Evolutionary conservation across 371 early-diverging fungal species (phyloP), one percentile per base, ranked within the genome.

Genomic region (Mortierella sp.): DNA sequence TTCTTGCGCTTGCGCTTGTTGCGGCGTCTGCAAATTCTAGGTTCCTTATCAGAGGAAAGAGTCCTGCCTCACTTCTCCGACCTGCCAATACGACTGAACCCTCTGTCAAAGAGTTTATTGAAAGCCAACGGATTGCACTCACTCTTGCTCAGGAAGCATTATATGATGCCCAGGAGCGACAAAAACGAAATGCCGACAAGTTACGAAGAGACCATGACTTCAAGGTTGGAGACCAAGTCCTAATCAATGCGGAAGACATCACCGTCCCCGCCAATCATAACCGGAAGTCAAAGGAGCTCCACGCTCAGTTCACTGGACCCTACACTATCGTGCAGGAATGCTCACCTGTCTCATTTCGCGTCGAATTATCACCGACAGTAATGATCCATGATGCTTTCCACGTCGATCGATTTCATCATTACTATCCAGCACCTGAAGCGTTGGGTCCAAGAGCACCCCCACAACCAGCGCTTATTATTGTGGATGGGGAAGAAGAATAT

Each of bases 61-160:
- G n/a, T 28, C 57, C 57, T 28, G 57, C 32, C 10, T 22, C 57
- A 57, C 57, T 57, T 16, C 33, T 57, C 9, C 57, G 57, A 8
- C 57, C 57, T 10, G 9, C 24, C 24, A 22, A n/a, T 10, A 53
- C n/a, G 21, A 6, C 53, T 15, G 53, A 11, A n/a, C 53, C 53
- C 10, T 43, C 43, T 43, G 43, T 43, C 43, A 43, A 43, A 10
- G 43, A 43, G 10, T 43, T 43, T 43, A 15, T 43, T 43, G 43
- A 43, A 43, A 43, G 43, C 10, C 43, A 43, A 43, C 43, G 10
- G 43, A 43, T 10, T 43, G 10, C 33, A 10, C 69, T 74, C 69
- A 69, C 69, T 50, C 47, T 74, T 32, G 15, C 63, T 21, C 28
- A 45, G 43, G 8, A 36, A 32, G 43, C 57, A 1, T n/a, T 48